A percentile compares a stretch with the other conserved stretches of the same genome.
These are phyloP conservation scores for Kodamaea laetipori DNA, from an alignment of 805 yeast genomes.

Conservation along the genomic window DNA sequence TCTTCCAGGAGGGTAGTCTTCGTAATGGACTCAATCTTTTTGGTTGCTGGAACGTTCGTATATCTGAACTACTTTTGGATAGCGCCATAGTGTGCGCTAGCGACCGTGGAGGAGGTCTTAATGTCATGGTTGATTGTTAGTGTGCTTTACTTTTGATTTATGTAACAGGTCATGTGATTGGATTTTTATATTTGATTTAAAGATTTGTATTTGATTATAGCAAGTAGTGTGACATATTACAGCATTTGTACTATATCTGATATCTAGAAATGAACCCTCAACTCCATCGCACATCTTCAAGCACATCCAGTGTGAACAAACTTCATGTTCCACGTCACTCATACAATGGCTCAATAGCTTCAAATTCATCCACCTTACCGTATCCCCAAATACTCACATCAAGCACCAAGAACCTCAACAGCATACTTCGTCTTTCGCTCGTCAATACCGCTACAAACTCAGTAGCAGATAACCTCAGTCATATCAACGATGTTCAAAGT, in stretches of 20 bases:
- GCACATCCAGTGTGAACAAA: slow-evolving; percentile 12
- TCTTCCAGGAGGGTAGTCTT: slow-evolving; percentile 63
- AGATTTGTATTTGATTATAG: no score
- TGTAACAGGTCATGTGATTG: slow-evolving; percentile 1
- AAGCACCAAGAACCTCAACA: slow-evolving; percentile 14
- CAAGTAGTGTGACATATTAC: no score
- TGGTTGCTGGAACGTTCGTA: slow-evolving; percentile 3
- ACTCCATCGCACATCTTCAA: slow-evolving; percentile 1
- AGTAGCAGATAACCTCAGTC: slow-evolving; percentile 6
- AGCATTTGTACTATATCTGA: no score
- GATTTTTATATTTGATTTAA: no score
- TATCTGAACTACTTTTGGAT: slow-evolving; percentile 8
- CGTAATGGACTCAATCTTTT: slow-evolving; percentile 3
- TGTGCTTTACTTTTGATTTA: no score
- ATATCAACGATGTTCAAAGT: slow-evolving; percentile 18
- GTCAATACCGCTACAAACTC: slow-evolving; percentile 21
- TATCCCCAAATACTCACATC: slow-evolving; percentile 7
- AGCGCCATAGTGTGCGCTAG: slow-evolving; percentile 5
- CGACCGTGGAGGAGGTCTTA: slow-evolving; percentile 3
- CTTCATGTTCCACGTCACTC: slow-evolving; percentile 21
- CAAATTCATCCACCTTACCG: slow-evolving; percentile 7
- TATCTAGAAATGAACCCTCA: neutral
- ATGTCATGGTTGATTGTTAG: neutral
- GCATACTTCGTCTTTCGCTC: slow-evolving; percentile 20
- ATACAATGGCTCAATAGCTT: slow-evolving; percentile 16